These are phyloP conservation scores for Fusarium bulbicola DNA, from an alignment of 2,329 filamentous ascomycete genomes.

Conservation along the genomic window DNA sequence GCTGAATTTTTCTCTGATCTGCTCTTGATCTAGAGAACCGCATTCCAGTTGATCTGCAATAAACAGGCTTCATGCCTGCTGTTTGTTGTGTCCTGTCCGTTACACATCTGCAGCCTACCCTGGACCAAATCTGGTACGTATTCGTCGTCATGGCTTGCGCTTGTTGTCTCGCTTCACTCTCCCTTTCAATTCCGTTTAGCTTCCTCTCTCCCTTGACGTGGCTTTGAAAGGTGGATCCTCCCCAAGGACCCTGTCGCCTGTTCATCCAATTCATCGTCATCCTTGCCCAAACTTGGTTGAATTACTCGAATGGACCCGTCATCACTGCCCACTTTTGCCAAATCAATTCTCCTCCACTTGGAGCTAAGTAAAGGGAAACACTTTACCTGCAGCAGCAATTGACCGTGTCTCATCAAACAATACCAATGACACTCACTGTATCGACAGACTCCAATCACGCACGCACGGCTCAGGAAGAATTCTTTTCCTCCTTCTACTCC, in stretches of 20 bases:
- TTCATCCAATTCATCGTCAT: constrained; percentile 2
- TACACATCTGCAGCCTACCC: background rate
- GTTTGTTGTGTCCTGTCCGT: background rate
- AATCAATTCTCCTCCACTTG: constrained; percentile 20
- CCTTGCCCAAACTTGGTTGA: constrained; percentile 12
- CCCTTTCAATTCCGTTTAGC: constrained; percentile 15
- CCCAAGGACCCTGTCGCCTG: background rate
- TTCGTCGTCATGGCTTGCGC: constrained; percentile 2
- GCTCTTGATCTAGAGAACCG: background rate
- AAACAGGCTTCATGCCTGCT: constrained; percentile 8
- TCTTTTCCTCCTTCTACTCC: background rate
- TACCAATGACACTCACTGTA: background rate
- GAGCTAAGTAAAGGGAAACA: constrained; percentile 19
- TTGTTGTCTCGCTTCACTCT: constrained; percentile 25
- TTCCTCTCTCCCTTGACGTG: constrained; percentile 24
- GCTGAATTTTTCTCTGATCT: background rate
- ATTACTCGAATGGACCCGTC: constrained; percentile 24
- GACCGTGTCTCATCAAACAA: background rate
- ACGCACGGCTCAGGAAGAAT: background rate
- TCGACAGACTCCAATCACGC: background rate
- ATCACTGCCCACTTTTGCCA: constrained; percentile 25
- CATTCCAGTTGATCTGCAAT: constrained; percentile 16
- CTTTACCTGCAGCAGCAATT: constrained; percentile 33
- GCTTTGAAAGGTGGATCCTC: constrained; percentile 14
- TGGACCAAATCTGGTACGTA: background rate